Evolutionary conservation across 495 filamentous ascomycete species (phyloP), one percentile per base, ranked within the genome.

Genomic region (Hypomontagnella submonticulosa): DNA sequence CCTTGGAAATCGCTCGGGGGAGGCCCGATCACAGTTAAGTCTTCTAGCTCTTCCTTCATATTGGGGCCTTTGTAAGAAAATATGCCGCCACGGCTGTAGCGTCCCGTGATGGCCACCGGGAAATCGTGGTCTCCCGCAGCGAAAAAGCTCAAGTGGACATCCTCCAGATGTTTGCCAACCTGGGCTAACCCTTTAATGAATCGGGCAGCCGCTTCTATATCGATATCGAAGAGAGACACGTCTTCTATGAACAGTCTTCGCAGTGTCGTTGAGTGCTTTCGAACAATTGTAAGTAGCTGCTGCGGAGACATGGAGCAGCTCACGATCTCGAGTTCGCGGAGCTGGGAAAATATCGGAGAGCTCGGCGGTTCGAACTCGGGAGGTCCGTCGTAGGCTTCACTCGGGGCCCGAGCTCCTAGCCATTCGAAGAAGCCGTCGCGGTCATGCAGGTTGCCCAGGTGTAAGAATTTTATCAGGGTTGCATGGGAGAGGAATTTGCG

Each of bases 311-410:
- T 47, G 0, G 36, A 5, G 11, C 67, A 40, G 18, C 37, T 49
- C 1, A 72, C 72, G n/a, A 83, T 56, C 16, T 76, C 71, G 4
- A 81, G 67, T 4, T 69, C 63, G 34, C 67, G 56, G 1, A 81
- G 68, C 4, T 67, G 27, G 10, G 66, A 23, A 10, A 80, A 57
- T 0, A 20, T 30, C 7, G 64, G 61, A 32, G 71, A 27, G 6
- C 3, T 36, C 7, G 55, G 70, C 23, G 33, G 57, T n/a, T 53
- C 40, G 15, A 40, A 30, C 15, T 38, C 34, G 20, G 23, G 4
- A 52, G 30, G 32, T 30, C 18, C n/a, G 4, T 38, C 9, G 30
- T 50, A 55, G 8, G 18, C 15, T 49, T 56, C 19, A 15, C 11
- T 12, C 20, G 27, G 67, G 34, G 1, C 46, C 18, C 15, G 40